Conservation (phyloP, 2,329 filamentous ascomycete species). For the Helotiales sp. region DNA sequence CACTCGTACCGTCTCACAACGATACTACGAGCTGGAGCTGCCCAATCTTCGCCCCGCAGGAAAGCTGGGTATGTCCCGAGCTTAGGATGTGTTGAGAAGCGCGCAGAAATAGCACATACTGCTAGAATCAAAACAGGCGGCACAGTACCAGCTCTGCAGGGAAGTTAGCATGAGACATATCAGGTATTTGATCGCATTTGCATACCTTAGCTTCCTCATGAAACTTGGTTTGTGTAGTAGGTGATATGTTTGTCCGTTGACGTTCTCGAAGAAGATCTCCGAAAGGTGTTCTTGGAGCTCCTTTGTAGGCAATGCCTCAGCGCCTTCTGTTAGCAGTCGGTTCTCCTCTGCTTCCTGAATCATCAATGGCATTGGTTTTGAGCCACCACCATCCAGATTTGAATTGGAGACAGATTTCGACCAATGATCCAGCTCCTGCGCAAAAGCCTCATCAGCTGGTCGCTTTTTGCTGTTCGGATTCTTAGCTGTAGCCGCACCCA, state of each 20-base stretch:
- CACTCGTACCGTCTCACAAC: conserved; percentile 87
- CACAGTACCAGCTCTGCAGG: conserved; percentile 69
- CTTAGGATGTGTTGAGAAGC: conserved; percentile 88
- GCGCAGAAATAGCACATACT: conserved; percentile 92
- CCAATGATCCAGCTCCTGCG: conserved; percentile 81
- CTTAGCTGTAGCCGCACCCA: conserved; percentile 55
- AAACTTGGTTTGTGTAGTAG: conserved; percentile 96
- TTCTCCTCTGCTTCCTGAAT: conserved; percentile 73
- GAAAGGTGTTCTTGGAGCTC: conserved; percentile 93
- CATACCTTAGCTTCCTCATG: conserved; percentile 80
- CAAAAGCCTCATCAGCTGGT: conserved; percentile 85
- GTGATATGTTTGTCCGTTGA: conserved; percentile 95
- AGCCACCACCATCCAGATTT: conserved; percentile 50
- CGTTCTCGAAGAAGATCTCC: conserved; percentile 92
- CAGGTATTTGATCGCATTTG: conserved; percentile 23
- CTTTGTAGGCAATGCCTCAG: conserved; percentile 78
- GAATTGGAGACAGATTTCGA: conserved; percentile 62
- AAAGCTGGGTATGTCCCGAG: conserved; percentile 76
- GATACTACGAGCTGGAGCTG: conserved; percentile 83
- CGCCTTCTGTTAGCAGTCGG: conserved; percentile 79
- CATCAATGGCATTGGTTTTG: conserved; percentile 58
- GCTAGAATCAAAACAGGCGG: conserved; percentile 92
- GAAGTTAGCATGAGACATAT: conserved; percentile 25
- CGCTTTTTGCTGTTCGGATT: conserved; percentile 77
- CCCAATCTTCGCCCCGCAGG: conserved; percentile 90